Conservation (phyloP, 768 basidiomycete genomes). For the Mycena pura region DNA sequence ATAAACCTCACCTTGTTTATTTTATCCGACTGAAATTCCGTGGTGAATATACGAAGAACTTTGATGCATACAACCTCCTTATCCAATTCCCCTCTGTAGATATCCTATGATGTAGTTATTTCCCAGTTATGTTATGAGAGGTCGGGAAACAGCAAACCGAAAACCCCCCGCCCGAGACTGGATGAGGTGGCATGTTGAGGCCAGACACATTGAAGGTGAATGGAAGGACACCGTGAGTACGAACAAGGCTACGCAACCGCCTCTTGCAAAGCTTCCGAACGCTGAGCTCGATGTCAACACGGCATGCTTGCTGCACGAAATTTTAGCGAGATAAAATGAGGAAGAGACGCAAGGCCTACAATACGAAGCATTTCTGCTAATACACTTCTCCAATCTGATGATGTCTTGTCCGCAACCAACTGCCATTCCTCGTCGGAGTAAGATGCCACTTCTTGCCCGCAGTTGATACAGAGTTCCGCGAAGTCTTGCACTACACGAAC, state of each 20-base stretch:
- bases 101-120: constrained; percentile 6
- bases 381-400: constrained; percentile 6
- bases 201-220: constrained; percentile 4
- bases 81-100: background rate
- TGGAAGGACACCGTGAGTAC: background rate
- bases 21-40: constrained; percentile 2
- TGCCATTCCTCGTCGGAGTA: background rate
- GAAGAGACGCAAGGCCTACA: background rate
- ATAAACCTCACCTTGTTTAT: constrained; percentile 10
- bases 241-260: constrained; percentile 9
- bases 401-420: background rate
- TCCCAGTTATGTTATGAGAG: background rate
- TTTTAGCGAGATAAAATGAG: background rate
- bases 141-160: constrained; percentile 1
- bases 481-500: background rate
- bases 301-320: constrained; percentile 2
- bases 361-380: constrained; percentile 4
- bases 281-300: constrained; percentile 1
- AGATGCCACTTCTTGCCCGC: constrained; percentile 1
- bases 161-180: constrained; percentile 2
- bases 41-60: constrained; percentile 4
- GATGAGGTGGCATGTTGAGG: background rate
- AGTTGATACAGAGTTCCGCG: constrained; percentile 4
- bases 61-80: constrained; percentile 3
- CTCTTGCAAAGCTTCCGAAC: background rate